A percentile compares a stretch with the other conserved stretches of the same genome.
Evolutionary conservation across 495 filamentous ascomycete species (phyloP).

Genomic region (Penicillium subrubescens): DNA sequence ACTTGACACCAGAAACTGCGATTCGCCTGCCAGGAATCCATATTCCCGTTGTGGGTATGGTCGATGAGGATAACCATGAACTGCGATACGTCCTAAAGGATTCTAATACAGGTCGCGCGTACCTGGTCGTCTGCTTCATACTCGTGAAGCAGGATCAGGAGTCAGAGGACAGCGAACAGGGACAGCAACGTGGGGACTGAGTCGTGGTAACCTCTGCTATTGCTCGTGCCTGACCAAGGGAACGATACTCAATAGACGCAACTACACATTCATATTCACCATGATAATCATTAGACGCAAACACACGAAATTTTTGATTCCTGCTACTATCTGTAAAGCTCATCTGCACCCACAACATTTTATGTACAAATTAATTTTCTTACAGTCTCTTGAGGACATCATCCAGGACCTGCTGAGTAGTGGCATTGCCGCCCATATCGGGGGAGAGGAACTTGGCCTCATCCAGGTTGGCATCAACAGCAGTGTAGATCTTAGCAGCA

Average conservation of each 20-base stretch:
- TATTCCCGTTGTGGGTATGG: conserved; percentile 75
- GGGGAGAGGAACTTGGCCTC: conserved; percentile 82
- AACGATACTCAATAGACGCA: background rate
- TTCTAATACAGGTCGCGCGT: conserved; percentile 63
- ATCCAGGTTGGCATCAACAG: conserved; percentile 88
- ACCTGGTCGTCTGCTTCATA: conserved; percentile 79
- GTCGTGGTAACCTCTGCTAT: background rate
- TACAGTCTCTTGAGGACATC: conserved; percentile 89
- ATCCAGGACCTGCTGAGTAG: conserved; percentile 83
- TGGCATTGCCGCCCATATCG: conserved; percentile 87
- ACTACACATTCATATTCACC: background rate
- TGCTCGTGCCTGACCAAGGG: background rate
- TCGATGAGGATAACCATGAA: conserved; percentile 76
- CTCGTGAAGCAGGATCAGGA: conserved; percentile 48
- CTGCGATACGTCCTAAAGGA: conserved; percentile 89
- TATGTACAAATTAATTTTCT: conserved; percentile 28
- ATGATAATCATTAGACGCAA: background rate
- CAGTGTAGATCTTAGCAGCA: conserved; percentile 84
- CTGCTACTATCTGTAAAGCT: background rate
- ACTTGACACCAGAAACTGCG: conserved; percentile 58
- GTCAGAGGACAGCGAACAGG: conserved; percentile 4
- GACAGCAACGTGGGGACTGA: background rate
- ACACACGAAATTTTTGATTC: background rate
- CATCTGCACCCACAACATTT: background rate
- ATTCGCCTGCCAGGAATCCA: conserved; percentile 77